A percentile compares a stretch with the other conserved stretches of the same genome.
phyloP scores from a whole-genome alignment of 371 early-diverging fungal species.

The Mycotypha africana region DNA sequence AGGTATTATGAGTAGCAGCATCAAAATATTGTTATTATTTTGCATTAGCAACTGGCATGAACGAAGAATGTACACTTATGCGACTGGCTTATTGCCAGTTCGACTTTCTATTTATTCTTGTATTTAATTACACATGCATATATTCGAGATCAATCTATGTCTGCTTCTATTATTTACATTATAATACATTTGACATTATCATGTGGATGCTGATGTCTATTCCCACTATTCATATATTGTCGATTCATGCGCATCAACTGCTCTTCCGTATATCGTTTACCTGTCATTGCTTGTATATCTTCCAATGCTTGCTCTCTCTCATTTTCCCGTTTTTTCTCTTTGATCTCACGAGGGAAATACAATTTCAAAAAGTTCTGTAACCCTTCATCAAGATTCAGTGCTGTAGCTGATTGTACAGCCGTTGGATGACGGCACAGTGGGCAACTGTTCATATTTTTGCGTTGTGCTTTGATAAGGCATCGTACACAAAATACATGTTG shows the following conservation, averaged over 20 bases:
- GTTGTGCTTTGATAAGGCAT: conserved; percentile 68
- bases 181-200: conserved; percentile 26
- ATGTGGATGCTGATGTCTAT: too few species aligned
- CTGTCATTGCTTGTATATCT: conserved; percentile 56
- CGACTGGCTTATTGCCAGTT: too few species aligned
- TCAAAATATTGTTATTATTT: too few species aligned
- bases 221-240: too few species aligned
- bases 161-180: conserved; percentile 24
- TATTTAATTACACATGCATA: too few species aligned
- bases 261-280: conserved; percentile 36
- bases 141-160: too few species aligned
- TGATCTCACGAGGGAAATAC: conserved; percentile 73
- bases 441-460: conserved; percentile 58
- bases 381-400: conserved; percentile 53
- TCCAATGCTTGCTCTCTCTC: conserved; percentile 60
- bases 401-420: conserved; percentile 54
- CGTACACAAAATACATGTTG: conserved; percentile 71
- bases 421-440: conserved; percentile 63
- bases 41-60: too few species aligned
- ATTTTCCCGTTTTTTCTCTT: conserved; percentile 59
- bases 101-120: too few species aligned
- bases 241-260: conserved; percentile 29
- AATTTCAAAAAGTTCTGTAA: conserved; percentile 62
- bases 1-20: too few species aligned
- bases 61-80: too few species aligned